phyloP scores from a whole-genome alignment of 768 basidiomycete genomes.

The Coprinellus aureogranulatus region DNA sequence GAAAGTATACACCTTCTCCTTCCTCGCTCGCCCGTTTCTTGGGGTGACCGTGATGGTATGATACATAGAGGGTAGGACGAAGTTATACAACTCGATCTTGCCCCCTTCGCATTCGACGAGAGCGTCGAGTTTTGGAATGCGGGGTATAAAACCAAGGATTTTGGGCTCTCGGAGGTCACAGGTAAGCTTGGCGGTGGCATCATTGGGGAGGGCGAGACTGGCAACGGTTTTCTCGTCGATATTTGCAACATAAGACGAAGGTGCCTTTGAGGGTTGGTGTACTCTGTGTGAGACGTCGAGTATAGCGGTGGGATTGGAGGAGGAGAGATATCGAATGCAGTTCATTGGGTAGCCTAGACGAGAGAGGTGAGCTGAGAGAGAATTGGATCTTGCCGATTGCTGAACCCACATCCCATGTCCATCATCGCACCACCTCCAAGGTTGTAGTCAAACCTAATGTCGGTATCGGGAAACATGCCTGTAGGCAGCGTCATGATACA shows the following conservation, averaged over 20 bases:
- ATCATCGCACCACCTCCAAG: slow-evolving; percentile 63
- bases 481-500: slow-evolving; percentile 27
- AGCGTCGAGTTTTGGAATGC: slow-evolving; percentile 29
- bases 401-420: slow-evolving; percentile 41
- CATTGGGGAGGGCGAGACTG: slow-evolving; percentile 39
- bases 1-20: slow-evolving; percentile 43
- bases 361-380: neutral
- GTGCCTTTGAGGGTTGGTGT: slow-evolving; percentile 25
- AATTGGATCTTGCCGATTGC: too few relatives aligned
- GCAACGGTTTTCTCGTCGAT: slow-evolving; percentile 44
- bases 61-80: slow-evolving; percentile 37
- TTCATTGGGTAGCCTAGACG: slow-evolving; percentile 44
- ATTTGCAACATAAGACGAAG: slow-evolving; percentile 23
- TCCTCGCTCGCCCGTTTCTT: slow-evolving; percentile 21
- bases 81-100: slow-evolving; percentile 39
- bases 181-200: slow-evolving; percentile 35
- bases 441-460: slow-evolving; percentile 53
- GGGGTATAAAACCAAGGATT: slow-evolving; percentile 41
- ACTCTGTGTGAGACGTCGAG: slow-evolving; percentile 23
- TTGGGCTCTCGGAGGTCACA: slow-evolving; percentile 33
- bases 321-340: slow-evolving; percentile 46
- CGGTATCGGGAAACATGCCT: slow-evolving; percentile 15
- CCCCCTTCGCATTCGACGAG: slow-evolving; percentile 39
- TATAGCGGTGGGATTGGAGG: slow-evolving; percentile 35
- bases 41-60: slow-evolving; percentile 45